These are phyloP conservation scores for Phytophthora quininea DNA, from an alignment of 352 stramenopile genomes.

Conservation along the genomic window DNA sequence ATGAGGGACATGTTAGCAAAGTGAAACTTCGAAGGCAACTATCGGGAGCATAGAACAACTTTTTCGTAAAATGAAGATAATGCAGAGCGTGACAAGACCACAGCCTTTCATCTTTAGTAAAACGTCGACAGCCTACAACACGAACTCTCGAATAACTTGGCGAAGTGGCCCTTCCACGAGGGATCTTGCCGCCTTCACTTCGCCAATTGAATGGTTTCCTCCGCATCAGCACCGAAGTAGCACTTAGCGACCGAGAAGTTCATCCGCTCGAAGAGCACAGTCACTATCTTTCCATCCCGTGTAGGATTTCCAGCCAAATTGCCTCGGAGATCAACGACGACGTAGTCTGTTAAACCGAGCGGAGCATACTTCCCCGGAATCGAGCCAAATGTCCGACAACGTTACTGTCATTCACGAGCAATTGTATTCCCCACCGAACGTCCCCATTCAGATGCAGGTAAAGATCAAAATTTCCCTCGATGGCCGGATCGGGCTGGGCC, in stretches of 20 bases:
- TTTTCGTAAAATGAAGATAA: no score
- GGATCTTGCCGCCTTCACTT: neutral
- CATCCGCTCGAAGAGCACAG: neutral
- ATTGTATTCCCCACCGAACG: conserved; percentile 8
- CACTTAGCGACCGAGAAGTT: conserved; percentile 9
- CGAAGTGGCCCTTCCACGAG: no score
- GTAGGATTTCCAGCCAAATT: neutral
- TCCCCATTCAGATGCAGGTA: conserved; percentile 10
- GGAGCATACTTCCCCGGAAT: conserved; percentile 14
- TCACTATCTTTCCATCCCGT: neutral
- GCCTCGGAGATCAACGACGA: conserved; percentile 9
- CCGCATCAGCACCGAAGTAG: neutral
- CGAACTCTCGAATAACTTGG: no score
- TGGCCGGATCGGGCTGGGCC: neutral
- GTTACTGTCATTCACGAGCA: conserved; percentile 10
- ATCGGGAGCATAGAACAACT: no score
- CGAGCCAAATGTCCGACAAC: conserved; percentile 4
- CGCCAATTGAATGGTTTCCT: neutral
- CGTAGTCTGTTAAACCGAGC: conserved; percentile 1
- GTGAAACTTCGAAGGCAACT: no score
- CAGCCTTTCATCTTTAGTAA: no score
- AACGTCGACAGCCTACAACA: no score
- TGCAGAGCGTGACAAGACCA: no score
- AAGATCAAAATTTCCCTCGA: conserved; percentile 1
- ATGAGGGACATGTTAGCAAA: no score